phyloP scores from a whole-genome alignment of 768 basidiomycete genomes.

The Tylopilus balloui region DNA sequence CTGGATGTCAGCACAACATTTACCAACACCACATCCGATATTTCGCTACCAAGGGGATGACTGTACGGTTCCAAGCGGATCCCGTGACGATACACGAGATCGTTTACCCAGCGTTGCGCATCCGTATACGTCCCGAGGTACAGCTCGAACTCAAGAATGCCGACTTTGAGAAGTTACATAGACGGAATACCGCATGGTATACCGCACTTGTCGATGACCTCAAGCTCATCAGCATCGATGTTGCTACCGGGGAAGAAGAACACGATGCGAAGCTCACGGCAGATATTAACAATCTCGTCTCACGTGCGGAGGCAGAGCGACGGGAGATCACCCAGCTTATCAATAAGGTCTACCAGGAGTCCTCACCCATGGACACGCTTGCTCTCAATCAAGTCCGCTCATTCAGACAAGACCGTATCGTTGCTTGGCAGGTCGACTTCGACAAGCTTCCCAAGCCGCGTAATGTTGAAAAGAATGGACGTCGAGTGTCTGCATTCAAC shows the following conservation, averaged over 20 bases:
- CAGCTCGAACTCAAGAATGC: conserved; percentile 87
- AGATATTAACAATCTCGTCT: conserved; percentile 63
- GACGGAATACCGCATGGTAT: conserved; percentile 72
- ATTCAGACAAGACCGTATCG: conserved; percentile 86
- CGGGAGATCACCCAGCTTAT: conserved; percentile 70
- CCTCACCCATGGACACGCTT: conserved; percentile 77
- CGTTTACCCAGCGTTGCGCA: conserved; percentile 82
- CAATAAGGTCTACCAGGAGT: conserved; percentile 76
- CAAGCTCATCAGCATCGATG: conserved; percentile 71
- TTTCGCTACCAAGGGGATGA: conserved; percentile 80
- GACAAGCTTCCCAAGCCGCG: conserved; percentile 77
- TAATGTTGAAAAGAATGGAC: conserved; percentile 47
- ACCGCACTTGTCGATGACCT: conserved; percentile 70
- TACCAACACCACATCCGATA: conserved; percentile 91
- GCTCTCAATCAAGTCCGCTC: conserved; percentile 83
- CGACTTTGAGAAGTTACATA: conserved; percentile 78
- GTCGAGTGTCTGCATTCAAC: conserved; percentile 59
- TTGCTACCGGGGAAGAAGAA: conserved; percentile 74
- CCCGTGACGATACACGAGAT: conserved; percentile 80
- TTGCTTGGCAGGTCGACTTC: conserved; percentile 95
- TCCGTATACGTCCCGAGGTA: conserved; percentile 81
- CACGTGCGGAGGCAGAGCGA: conserved; percentile 69
- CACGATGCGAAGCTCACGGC: conserved; percentile 56
- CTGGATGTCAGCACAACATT: conserved; percentile 91
- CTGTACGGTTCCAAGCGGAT: conserved; percentile 85